Conservation (phyloP, 257 asterid genomes). For the Solanum lycopersicoides region DNA sequence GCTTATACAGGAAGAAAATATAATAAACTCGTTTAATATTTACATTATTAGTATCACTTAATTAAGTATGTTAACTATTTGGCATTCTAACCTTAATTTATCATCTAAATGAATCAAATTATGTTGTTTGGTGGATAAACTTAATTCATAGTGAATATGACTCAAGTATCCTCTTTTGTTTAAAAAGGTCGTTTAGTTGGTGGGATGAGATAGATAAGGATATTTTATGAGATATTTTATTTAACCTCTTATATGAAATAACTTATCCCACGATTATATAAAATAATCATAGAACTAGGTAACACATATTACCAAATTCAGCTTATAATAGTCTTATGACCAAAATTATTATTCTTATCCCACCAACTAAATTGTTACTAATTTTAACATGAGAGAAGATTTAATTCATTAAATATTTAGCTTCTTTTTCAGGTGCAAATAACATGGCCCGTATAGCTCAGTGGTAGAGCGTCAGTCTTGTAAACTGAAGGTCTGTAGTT, state of each 20-base stretch:
- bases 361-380: not conserved
- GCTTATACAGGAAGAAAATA: not conserved
- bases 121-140: not conserved
- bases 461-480: constrained; percentile 80
- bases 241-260: not conserved
- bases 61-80: not conserved
- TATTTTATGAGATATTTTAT: not conserved
- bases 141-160: not conserved
- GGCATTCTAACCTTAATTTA: not conserved
- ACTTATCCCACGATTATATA: not conserved
- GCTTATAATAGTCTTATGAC: not conserved
- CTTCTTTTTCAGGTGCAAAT: accelerated
- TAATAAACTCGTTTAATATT: no score
- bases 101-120: not conserved
- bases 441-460: constrained; percentile 38
- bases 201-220: not conserved
- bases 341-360: no score
- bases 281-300: no score
- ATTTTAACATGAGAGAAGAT: no score
- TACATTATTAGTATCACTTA: not conserved
- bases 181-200: not conserved
- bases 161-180: not conserved
- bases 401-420: no score
- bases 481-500: constrained; percentile 74
- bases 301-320: not conserved